These are phyloP conservation scores for Xerocomus potaroensis DNA, from an alignment of 768 basidiomycete species.

Conservation along the genomic window DNA sequence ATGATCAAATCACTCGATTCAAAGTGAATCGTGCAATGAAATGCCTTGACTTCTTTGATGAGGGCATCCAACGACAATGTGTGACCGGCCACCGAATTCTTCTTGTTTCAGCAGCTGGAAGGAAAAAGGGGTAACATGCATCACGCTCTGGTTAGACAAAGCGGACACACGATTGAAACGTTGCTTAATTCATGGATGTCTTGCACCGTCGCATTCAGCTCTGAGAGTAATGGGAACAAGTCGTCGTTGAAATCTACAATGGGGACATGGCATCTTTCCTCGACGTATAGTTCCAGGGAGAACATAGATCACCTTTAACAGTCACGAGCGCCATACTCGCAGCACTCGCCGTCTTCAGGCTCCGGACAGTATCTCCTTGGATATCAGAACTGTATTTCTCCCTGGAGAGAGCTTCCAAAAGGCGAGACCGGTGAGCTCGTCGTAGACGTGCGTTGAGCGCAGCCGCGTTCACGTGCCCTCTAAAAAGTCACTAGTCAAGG, in stretches of 20 bases:
- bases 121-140: too few relatives aligned
- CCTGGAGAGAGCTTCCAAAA: too few relatives aligned
- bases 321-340: slow-evolving; percentile 14
- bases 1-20: background rate
- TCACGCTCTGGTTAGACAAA: too few relatives aligned
- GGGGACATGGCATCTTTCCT: background rate
- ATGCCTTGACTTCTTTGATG: slow-evolving; percentile 8
- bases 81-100: slow-evolving; percentile 5
- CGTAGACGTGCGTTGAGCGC: too few relatives aligned
- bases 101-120: slow-evolving; percentile 14
- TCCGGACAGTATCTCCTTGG: too few relatives aligned
- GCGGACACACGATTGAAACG: slow-evolving; percentile 15
- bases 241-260: slow-evolving; percentile 18
- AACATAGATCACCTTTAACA: slow-evolving; percentile 8
- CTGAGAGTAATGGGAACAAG: slow-evolving; percentile 16
- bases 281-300: background rate
- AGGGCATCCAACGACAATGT: slow-evolving; percentile 10
- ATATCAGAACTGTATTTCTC: too few relatives aligned
- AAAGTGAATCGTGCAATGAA: background rate
- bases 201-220: slow-evolving; percentile 3
- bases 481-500: too few relatives aligned
- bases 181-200: slow-evolving; percentile 13
- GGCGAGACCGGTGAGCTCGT: too few relatives aligned
- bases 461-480: too few relatives aligned
- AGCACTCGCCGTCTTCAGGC: too few relatives aligned